A percentile compares a stretch with the other conserved stretches of the same genome.
These are phyloP conservation scores for Leccinum rimulosum DNA, from an alignment of 768 basidiomycete genomes.

Conservation along the genomic window DNA sequence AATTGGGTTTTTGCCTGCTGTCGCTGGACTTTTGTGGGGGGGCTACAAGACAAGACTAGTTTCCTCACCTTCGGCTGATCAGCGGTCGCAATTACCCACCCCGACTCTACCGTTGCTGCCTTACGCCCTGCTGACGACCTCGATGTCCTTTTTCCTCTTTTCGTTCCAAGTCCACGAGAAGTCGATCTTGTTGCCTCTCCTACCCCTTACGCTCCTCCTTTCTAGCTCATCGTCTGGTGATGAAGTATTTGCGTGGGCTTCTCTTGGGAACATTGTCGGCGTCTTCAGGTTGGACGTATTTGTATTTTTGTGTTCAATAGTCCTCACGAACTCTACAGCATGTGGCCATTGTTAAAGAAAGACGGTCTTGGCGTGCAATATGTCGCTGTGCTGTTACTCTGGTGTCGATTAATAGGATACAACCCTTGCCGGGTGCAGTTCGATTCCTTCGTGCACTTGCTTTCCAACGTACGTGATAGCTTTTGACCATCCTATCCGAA, in stretches of 20 bases:
- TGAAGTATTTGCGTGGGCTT: slow-evolving; percentile 30
- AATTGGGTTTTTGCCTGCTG: slow-evolving; percentile 66
- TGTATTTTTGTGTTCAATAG: not conserved
- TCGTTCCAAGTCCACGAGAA: slow-evolving; percentile 98
- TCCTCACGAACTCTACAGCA: slow-evolving; percentile 46
- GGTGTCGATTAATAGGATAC: slow-evolving; percentile 83
- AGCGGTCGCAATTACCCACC: slow-evolving; percentile 30
- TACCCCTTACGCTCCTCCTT: slow-evolving; percentile 80
- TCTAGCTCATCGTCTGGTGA: slow-evolving; percentile 38
- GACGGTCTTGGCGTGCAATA: slow-evolving; percentile 81
- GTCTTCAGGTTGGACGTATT: slow-evolving; percentile 70
- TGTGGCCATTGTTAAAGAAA: slow-evolving; percentile 86
- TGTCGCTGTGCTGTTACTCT: slow-evolving; percentile 60
- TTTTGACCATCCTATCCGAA: not conserved
- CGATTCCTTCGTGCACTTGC: slow-evolving; percentile 46
- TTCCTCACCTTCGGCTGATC: not conserved
- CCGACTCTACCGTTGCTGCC: slow-evolving; percentile 70
- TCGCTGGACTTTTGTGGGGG: slow-evolving; percentile 42
- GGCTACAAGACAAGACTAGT: slow-evolving; percentile 32
- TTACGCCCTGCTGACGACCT: slow-evolving; percentile 74
- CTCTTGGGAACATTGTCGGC: slow-evolving; percentile 71
- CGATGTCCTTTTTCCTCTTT: slow-evolving; percentile 93
- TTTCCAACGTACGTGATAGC: slow-evolving; percentile 47
- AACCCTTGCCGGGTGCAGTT: slow-evolving; percentile 53
- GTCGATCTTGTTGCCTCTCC: slow-evolving; percentile 79